Evolutionary conservation across 495 filamentous ascomycete genomes (phyloP).

Genomic region (Podospora comata): DNA sequence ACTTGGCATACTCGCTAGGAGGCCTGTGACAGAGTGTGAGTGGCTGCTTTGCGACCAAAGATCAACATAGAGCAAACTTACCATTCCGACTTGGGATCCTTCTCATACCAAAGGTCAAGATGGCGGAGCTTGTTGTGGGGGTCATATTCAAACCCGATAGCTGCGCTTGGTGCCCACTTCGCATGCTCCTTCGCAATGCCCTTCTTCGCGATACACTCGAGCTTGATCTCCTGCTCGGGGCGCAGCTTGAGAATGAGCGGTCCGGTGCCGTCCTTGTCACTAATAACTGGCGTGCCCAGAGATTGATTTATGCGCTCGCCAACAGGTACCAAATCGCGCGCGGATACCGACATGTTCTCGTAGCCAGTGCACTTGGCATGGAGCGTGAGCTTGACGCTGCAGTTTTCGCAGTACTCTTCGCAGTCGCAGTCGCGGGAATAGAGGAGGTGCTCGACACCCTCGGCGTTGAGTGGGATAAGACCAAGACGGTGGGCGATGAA

Average conservation of each 20-base stretch:
- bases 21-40: conserved; percentile 56
- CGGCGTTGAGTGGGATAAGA: conserved; percentile 81
- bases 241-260: conserved; percentile 83
- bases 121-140: conserved; percentile 91
- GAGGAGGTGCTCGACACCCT: conserved; percentile 74
- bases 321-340: conserved; percentile 73
- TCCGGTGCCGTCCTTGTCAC: conserved; percentile 75
- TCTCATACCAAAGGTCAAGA: conserved; percentile 90
- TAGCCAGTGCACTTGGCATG: conserved; percentile 77
- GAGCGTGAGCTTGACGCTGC: conserved; percentile 77
- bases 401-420: conserved; percentile 86
- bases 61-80: conserved; percentile 46
- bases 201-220: conserved; percentile 94
- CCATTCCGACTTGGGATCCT: conserved; percentile 83
- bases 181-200: conserved; percentile 98
- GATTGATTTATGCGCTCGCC: conserved; percentile 61
- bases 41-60: conserved; percentile 4
- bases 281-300: conserved; percentile 77
- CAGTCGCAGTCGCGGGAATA: conserved; percentile 97
- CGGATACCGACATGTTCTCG: conserved; percentile 86
- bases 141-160: conserved; percentile 96
- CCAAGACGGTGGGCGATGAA: conserved; percentile 92
- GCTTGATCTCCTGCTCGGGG: conserved; percentile 79
- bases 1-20: conserved; percentile 74
- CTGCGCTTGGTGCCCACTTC: conserved; percentile 90